Base-by-base conservation (phyloP, 2,329 filamentous ascomycete species). In the Periconia digitata region DNA sequence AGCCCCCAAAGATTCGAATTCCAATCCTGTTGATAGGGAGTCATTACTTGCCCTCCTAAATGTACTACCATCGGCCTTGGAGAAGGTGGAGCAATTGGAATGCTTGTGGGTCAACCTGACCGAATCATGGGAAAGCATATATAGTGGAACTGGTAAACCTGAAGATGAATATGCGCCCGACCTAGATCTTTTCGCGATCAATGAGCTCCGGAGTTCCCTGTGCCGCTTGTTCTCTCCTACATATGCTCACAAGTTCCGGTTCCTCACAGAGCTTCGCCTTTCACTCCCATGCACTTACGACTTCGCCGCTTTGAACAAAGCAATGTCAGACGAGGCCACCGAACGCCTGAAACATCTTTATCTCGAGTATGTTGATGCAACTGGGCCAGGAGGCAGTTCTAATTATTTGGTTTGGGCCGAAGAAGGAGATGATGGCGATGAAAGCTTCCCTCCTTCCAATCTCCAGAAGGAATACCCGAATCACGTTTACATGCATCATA, bases 201-300 rank as follows among this genome's bases (percentile, higher is more conserved):
- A 17, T 21, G 17, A 8, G 13, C 17, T 39, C 17, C 36, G 36
- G 8, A 20, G 20, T 10, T 39, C 16, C 12, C 36, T 39, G 3
- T 27, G 24, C 24, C 6, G n/a, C 15, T 15, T 40, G 15, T 32
- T 22, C 24, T 12, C 21, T 40, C 12, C 8, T 7, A 3, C 21
- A 15, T 20, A 32, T 29, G 15, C 24, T 13, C 24, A 27, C 13
- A 38, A 37, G 8, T 35, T 49, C 18, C 15, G 13, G 5, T 36
- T 42, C 22, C 37, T 50, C 15, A 50, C 36, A 35, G 36, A 53
- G 27, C 44, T 53, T 6, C 44, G 38, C 3, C 44, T 53, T 10
- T 22, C 44, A 2, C 37, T 53, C 8, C 51, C 51, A 8, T 43
- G 47, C 32, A 21, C 47, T 6, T 53, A 53, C 24, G 51, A 48